Base-by-base conservation (phyloP, 192 early-diverging fungal genomes). In the Podila clonocystis region DNA sequence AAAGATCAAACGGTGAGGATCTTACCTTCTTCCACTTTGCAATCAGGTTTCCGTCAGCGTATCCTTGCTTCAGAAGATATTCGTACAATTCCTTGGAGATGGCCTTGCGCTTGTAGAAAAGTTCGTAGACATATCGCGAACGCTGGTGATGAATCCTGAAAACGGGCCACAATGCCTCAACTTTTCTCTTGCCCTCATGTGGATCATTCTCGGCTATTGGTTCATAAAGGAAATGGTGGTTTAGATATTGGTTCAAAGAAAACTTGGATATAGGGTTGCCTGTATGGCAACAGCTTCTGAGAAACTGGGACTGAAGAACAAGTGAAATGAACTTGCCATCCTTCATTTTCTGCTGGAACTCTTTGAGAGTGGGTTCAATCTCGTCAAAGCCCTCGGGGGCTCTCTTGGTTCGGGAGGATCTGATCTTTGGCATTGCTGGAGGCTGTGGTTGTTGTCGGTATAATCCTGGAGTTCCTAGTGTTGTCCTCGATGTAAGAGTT, bases 131-230 rank as follows among this genome's bases (percentile, higher is more conserved):
- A 90, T 99, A 99, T 55, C 96, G 89, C 28, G 97, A 95, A 58
- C 97, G 93, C 84, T 99, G 97, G 85, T 99, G 97, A 82, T 99
- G 97, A 31, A 99, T 85, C 33, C 95, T 91, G 83, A 98, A 97
- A 38, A 99, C 94, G 13, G 94, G 91, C 98, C 98, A 99, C 31
- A 91, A 76, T 49, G 95, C 90, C 87, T 99, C 97, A 24, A 91
- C 89, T 75, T 94, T 94, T 78, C 98, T 94, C 83, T 97, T 98
- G 59, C 95, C 96, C 70, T 97, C 93, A 68, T 93, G 92, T 11
- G 94, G 88, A 69, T 98, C 97, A 82, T 97, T 98, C 80, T 99
- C 98, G 75, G 94, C 97, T 97, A 77, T 50, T 65, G 17, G 8
- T 45, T 45, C 41, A 15, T 0, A 15, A 17, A 4, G 41, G 13